A percentile compares a stretch with the other conserved stretches of the same genome.
Conservation (phyloP, 805 yeast species). For the Sporopachydermia lactativora region DNA sequence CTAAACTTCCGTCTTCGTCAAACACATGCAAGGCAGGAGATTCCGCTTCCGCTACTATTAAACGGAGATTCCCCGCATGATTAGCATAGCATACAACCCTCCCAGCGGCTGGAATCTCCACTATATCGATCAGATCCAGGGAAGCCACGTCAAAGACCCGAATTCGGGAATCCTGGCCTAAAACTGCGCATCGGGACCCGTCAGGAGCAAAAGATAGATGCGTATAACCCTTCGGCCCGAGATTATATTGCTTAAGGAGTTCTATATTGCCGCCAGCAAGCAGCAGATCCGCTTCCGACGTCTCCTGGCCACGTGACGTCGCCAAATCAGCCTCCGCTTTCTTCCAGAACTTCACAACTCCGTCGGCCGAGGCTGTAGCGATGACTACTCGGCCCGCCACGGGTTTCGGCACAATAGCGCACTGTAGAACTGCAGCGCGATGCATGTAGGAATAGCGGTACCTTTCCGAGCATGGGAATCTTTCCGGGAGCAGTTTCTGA, state of each 20-base stretch:
- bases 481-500: not conserved
- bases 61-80: conserved; percentile 4
- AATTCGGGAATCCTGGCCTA: conserved; percentile 12
- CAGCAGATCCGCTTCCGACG: conserved; percentile 7
- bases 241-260: conserved; percentile 20
- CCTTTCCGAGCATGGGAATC: not conserved
- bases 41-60: conserved; percentile 12
- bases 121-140: conserved; percentile 23
- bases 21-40: conserved; percentile 11
- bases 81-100: conserved; percentile 12
- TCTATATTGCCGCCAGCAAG: conserved; percentile 14
- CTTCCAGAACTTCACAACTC: conserved; percentile 23
- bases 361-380: conserved; percentile 20
- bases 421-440: not conserved
- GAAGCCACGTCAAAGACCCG: conserved; percentile 22
- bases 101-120: conserved; percentile 18
- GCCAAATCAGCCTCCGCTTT: conserved; percentile 3
- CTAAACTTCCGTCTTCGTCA: conserved; percentile 11
- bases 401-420: not conserved
- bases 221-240: conserved; percentile 9
- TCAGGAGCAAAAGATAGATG: conserved; percentile 10
- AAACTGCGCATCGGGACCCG: conserved; percentile 17
- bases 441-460: conserved; percentile 2
- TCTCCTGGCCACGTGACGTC: not conserved
- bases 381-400: conserved; percentile 12